Evolutionary conservation across 495 filamentous ascomycete genomes (phyloP).

Genomic region (Hypoxylon perforatum): DNA sequence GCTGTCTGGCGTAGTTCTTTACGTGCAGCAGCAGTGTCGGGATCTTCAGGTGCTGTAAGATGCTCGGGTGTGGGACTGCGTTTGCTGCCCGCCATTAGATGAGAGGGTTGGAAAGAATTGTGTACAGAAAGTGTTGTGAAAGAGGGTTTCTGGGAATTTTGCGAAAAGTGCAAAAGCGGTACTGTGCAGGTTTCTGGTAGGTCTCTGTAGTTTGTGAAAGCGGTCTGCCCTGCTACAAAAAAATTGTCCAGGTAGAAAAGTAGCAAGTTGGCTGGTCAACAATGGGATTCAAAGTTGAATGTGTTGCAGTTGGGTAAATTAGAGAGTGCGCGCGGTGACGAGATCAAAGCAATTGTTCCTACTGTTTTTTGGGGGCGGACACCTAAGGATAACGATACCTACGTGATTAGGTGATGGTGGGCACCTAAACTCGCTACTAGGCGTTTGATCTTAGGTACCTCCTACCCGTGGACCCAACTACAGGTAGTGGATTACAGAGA

Average conservation of each 20-base stretch:
- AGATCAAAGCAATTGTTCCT: constrained; percentile 26
- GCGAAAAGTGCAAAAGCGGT: background rate
- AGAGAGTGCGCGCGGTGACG: constrained; percentile 36
- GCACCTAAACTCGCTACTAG: too few species aligned
- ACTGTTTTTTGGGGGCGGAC: constrained; percentile 16
- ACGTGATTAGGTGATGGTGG: too few species aligned
- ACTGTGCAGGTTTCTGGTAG: background rate
- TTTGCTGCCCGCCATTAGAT: constrained; percentile 42
- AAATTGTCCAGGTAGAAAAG: constrained; percentile 1
- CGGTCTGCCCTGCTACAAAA: background rate
- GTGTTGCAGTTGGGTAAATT: constrained; percentile 30
- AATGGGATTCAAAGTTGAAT: constrained; percentile 14
- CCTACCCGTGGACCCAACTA: too few species aligned
- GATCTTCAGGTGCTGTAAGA: constrained; percentile 52
- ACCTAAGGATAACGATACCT: background rate
- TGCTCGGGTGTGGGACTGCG: constrained; percentile 43
- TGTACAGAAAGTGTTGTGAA: constrained; percentile 7
- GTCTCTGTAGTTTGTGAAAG: too few species aligned
- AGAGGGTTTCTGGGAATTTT: background rate
- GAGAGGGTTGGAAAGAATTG: background rate
- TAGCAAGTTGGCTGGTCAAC: background rate
- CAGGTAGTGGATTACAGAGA: too few species aligned
- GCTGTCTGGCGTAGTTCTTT: constrained; percentile 65
- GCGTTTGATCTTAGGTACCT: too few species aligned
- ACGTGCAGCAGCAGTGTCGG: constrained; percentile 65